A percentile compares a stretch with the other conserved stretches of the same genome.
Conservation (phyloP, 352 stramenopile genomes). For the Globisporangium spinosum region DNA sequence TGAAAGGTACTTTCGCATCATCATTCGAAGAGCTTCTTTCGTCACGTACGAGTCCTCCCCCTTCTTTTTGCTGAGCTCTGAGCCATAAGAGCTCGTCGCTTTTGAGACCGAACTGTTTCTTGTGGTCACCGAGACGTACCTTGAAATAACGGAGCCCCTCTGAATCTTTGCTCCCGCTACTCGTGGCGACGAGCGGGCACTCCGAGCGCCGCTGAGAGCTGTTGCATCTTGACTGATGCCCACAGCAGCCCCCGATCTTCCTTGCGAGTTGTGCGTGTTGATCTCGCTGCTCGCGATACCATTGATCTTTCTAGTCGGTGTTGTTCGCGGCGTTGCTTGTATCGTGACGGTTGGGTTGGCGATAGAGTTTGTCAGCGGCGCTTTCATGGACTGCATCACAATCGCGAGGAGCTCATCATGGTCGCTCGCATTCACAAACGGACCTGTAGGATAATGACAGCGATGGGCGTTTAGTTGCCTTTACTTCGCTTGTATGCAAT, state of each 20-base stretch:
- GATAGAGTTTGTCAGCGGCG: not conserved
- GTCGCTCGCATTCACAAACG: constrained; percentile 32
- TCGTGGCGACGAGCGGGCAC: not conserved
- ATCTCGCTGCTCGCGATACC: not conserved
- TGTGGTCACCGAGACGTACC: not conserved
- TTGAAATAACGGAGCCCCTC: constrained; percentile 8
- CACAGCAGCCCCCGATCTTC: not conserved
- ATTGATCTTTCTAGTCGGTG: not conserved
- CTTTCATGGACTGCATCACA: constrained; percentile 19
- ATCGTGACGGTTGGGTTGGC: not conserved
- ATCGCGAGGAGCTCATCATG: constrained; percentile 43
- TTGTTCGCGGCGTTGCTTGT: not conserved
- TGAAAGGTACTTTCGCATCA: constrained; percentile 43
- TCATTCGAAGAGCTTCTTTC: constrained; percentile 22
- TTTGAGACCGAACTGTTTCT: not conserved
- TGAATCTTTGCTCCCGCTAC: not conserved
- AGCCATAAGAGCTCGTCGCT: not conserved
- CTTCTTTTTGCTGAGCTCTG: not conserved
- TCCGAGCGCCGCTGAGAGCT: not conserved
- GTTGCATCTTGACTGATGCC: not conserved
- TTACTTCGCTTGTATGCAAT: not conserved
- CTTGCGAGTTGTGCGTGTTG: not conserved
- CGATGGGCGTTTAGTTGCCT: not conserved
- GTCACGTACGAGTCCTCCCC: too few relatives aligned
- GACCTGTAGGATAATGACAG: constrained; percentile 8